Evolutionary conservation across 495 filamentous ascomycete species (phyloP).

Genomic region (Aspergillus incahuasiensis): DNA sequence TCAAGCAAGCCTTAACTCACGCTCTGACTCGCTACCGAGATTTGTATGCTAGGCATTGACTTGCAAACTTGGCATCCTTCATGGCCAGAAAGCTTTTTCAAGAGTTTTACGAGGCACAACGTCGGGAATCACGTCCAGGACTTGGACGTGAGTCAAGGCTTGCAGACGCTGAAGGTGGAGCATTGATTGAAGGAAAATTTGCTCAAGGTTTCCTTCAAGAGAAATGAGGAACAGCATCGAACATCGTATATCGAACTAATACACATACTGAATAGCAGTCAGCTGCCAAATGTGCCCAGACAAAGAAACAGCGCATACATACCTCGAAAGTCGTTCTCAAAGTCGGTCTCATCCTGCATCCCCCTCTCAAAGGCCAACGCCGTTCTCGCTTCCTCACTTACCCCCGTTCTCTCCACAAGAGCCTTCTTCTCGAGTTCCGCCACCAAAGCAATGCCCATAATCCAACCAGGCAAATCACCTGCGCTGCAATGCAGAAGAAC

Average conservation of each 20-base stretch:
- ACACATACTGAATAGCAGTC: background rate
- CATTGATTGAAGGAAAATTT: too few species aligned
- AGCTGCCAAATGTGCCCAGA: background rate
- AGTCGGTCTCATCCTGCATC: constrained; percentile 51
- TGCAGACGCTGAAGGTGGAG: too few species aligned
- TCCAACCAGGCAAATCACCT: background rate
- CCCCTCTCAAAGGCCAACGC: constrained; percentile 37
- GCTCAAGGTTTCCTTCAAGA: too few species aligned
- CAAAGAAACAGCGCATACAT: constrained; percentile 11
- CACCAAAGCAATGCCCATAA: background rate
- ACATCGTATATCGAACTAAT: background rate
- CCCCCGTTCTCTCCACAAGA: background rate
- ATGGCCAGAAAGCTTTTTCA: too few species aligned
- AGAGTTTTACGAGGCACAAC: too few species aligned
- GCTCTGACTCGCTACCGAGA: background rate
- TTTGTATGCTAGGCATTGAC: too few species aligned
- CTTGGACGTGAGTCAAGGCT: too few species aligned
- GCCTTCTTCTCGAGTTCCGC: constrained; percentile 11
- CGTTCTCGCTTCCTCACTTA: background rate
- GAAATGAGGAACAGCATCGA: background rate
- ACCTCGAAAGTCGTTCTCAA: constrained; percentile 53
- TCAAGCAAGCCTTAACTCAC: background rate
- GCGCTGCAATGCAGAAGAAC: background rate
- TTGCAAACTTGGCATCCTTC: too few species aligned
- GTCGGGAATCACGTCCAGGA: too few species aligned